These are phyloP conservation scores for Solanum habrochaites DNA, from an alignment of 257 asterid genomes.

Conservation along the genomic window DNA sequence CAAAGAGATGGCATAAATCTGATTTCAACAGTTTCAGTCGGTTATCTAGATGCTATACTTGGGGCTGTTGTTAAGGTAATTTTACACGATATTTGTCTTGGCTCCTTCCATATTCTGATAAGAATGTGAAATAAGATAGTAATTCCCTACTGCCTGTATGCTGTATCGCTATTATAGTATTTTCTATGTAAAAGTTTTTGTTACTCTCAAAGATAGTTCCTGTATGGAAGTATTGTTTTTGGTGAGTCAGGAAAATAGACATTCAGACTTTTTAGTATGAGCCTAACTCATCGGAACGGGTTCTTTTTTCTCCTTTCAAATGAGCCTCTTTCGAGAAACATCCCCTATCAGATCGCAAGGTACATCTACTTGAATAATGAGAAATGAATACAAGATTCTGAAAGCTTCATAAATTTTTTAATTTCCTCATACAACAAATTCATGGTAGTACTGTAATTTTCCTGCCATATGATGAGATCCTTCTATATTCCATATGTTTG, in stretches of 20 bases:
- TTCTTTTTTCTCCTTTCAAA: not conserved
- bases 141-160: not conserved
- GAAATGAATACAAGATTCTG: not conserved
- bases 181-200: not conserved
- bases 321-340: not conserved
- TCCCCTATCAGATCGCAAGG: not conserved
- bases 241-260: not conserved
- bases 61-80: slow-evolving; percentile 68
- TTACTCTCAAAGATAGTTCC: not conserved
- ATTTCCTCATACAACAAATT: not conserved
- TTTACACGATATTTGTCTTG: not conserved
- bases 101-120: not conserved
- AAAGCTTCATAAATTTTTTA: not conserved
- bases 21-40: slow-evolving; percentile 55
- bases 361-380: not conserved
- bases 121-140: not conserved
- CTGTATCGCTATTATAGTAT: not conserved
- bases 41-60: slow-evolving; percentile 89
- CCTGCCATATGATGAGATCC: not conserved
- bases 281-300: not conserved
- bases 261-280: not conserved
- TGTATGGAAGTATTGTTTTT: not conserved
- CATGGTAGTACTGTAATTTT: not conserved
- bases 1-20: slow-evolving; percentile 97
- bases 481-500: not conserved